These are phyloP conservation scores for Fusarium fracticaudum DNA, from an alignment of 2,329 filamentous ascomycete genomes.

Conservation along the genomic window DNA sequence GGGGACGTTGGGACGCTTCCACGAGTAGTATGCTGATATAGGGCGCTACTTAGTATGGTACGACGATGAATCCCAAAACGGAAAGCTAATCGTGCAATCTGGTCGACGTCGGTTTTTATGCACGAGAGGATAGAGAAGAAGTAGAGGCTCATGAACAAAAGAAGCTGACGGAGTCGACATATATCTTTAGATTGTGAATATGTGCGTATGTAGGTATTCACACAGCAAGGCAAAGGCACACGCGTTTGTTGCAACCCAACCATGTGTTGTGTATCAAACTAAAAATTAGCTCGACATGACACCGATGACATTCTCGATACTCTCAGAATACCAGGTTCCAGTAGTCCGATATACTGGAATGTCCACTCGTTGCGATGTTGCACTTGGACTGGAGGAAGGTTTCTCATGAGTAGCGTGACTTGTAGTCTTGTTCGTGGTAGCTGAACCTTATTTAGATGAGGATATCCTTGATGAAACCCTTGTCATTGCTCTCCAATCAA, in stretches of 20 bases:
- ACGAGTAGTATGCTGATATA: conserved; percentile 2
- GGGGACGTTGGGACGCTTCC: conserved; percentile 25
- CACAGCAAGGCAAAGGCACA: neutral
- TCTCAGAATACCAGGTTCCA: neutral
- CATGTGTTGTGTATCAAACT: neutral
- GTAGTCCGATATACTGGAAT: conserved; percentile 1
- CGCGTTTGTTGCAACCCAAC: neutral
- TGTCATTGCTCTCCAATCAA: conserved; percentile 33
- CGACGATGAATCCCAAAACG: conserved; percentile 36
- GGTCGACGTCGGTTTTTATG: conserved; percentile 29
- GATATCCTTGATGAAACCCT: conserved; percentile 16
- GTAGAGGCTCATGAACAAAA: neutral
- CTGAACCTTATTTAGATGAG: conserved; percentile 40
- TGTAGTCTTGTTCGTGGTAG: conserved; percentile 6
- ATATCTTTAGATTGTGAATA: neutral
- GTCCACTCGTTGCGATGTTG: neutral
- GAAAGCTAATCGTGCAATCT: conserved; percentile 39
- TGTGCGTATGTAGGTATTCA: neutral
- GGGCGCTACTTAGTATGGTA: conserved; percentile 20
- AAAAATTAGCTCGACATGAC: neutral
- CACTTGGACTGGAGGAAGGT: conserved; percentile 5
- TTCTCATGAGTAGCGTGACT: conserved; percentile 20
- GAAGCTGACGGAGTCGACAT: neutral
- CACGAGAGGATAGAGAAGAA: conserved; percentile 7
- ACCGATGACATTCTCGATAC: neutral